Conservation (phyloP, 2,329 filamentous ascomycete species). For the Sordariomycetes sp. region DNA sequence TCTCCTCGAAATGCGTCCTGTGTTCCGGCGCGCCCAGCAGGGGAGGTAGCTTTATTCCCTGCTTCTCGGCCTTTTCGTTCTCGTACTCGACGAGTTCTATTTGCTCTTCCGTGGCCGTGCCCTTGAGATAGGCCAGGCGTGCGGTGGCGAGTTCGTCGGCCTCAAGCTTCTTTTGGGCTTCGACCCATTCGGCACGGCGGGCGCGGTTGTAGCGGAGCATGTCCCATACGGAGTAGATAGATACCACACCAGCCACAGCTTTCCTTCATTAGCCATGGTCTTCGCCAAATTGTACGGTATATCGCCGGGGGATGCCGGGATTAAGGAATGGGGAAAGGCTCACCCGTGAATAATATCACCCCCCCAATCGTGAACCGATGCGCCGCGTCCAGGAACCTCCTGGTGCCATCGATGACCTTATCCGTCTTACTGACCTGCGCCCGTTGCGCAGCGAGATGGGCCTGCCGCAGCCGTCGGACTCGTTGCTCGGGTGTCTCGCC, state of each 20-base stretch:
- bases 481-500: constrained; percentile 61
- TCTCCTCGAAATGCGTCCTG: constrained; percentile 24
- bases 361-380: constrained; percentile 46
- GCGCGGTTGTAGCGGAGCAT: constrained; percentile 53
- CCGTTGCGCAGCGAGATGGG: constrained; percentile 56
- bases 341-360: constrained; percentile 49
- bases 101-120: constrained; percentile 47
- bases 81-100: constrained; percentile 47
- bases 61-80: constrained; percentile 34
- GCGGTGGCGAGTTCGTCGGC: constrained; percentile 47
- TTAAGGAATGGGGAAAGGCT: constrained; percentile 10
- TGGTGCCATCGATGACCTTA: constrained; percentile 34
- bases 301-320: no score
- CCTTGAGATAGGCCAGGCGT: constrained; percentile 51
- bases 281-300: background rate
- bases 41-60: constrained; percentile 38
- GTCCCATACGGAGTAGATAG: constrained; percentile 50
- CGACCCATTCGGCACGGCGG: constrained; percentile 49
- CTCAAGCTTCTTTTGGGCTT: constrained; percentile 43
- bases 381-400: constrained; percentile 44
- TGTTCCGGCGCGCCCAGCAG: constrained; percentile 36
- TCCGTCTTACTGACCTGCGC: constrained; percentile 46
- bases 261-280: background rate
- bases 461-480: constrained; percentile 58
- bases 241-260: constrained; percentile 47